Conservation (phyloP, 495 filamentous ascomycete species). For the Clohesyomyces aquaticus region DNA sequence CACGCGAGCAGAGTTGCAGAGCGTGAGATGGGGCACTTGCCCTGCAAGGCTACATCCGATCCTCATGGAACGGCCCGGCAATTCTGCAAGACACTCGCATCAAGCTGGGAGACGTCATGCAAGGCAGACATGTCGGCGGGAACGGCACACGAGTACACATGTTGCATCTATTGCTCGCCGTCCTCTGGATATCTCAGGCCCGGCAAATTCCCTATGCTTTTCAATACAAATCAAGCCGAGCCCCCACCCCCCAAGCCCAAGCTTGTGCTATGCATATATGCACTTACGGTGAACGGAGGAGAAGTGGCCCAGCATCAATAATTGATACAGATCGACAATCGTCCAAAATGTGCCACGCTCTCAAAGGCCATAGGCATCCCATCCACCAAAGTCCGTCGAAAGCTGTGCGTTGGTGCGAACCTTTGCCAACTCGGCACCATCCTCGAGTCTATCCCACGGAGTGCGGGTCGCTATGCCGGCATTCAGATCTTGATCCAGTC, state of each 20-base stretch:
- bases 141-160: not conserved
- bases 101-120: not conserved
- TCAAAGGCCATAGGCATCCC: conserved; percentile 39
- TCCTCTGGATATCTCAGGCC: conserved; percentile 20
- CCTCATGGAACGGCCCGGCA: no score
- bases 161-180: conserved; percentile 17
- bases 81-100: no score
- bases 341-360: not conserved
- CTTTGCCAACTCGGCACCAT: conserved; percentile 1
- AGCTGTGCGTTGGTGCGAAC: conserved; percentile 3
- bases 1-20: not conserved
- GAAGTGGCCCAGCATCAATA: not conserved
- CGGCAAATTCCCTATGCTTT: conserved; percentile 25
- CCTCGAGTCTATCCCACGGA: conserved; percentile 23
- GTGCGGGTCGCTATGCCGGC: conserved; percentile 36
- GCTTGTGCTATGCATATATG: conserved; percentile 15
- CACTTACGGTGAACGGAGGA: conserved; percentile 12
- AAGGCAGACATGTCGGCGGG: not conserved
- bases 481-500: conserved; percentile 41
- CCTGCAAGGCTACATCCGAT: no score
- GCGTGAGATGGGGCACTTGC: no score
- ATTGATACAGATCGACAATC: not conserved
- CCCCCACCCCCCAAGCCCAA: conserved; percentile 8
- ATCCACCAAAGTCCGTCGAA: conserved; percentile 36
- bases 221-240: conserved; percentile 14